phyloP scores from a whole-genome alignment of 2,329 filamentous ascomycete genomes.

The Onygenales sp. region DNA sequence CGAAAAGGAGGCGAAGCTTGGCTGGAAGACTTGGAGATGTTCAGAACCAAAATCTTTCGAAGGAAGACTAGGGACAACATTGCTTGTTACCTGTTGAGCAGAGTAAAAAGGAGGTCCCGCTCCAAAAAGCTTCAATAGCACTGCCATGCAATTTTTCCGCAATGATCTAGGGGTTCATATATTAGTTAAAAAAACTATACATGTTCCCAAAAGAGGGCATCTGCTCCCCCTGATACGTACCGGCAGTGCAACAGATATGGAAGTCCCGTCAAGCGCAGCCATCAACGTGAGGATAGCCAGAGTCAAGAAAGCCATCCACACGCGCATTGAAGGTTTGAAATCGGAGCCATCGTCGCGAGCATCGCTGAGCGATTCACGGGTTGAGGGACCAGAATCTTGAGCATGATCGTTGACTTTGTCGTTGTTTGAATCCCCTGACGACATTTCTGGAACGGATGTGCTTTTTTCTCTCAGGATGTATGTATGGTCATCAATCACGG shows the following conservation, averaged over 20 bases:
- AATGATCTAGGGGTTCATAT: slow-evolving; percentile 32
- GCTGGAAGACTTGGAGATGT: slow-evolving; percentile 37
- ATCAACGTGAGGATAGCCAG: slow-evolving; percentile 49
- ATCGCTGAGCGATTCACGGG: background rate
- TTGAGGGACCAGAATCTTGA: background rate
- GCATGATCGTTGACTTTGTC: background rate
- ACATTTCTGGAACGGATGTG: too few relatives aligned
- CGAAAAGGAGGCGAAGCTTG: slow-evolving; percentile 38
- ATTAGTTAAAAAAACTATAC: background rate
- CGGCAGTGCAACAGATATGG: slow-evolving; percentile 52
- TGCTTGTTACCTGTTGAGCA: slow-evolving; percentile 41
- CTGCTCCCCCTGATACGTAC: slow-evolving; percentile 15
- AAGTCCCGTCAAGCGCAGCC: slow-evolving; percentile 57
- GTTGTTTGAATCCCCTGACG: background rate
- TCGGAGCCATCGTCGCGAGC: background rate
- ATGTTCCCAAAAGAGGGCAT: background rate
- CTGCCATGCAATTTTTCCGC: slow-evolving; percentile 42
- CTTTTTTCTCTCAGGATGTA: background rate
- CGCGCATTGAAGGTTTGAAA: slow-evolving; percentile 17
- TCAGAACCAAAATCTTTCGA: background rate
- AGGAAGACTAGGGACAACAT: background rate
- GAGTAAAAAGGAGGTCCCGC: slow-evolving; percentile 59
- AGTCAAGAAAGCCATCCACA: slow-evolving; percentile 42
- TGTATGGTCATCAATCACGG: background rate
- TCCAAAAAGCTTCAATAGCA: slow-evolving; percentile 59